These are phyloP conservation scores for Citrus trifoliata DNA, from an alignment of 345 rosid species.

Conservation along the genomic window DNA sequence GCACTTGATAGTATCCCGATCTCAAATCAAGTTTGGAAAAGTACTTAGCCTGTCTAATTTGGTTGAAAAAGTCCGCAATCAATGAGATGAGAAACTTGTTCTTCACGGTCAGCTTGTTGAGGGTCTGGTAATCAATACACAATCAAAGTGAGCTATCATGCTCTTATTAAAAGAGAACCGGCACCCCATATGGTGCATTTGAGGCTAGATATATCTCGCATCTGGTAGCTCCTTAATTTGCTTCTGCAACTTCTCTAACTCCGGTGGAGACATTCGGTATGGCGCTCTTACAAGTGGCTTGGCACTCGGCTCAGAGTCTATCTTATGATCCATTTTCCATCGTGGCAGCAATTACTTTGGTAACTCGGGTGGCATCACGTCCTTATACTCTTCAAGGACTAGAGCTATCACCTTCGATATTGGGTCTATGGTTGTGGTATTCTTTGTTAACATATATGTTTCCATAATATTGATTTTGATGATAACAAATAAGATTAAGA, in stretches of 20 bases:
- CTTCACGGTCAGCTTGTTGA: too few relatives aligned
- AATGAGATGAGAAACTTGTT: not conserved
- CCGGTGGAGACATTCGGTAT: accelerated
- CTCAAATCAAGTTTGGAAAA: not conserved
- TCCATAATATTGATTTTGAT: too few relatives aligned
- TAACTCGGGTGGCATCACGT: not conserved
- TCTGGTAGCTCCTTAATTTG: not conserved
- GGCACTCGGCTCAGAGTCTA: accelerated
- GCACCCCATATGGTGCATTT: not conserved
- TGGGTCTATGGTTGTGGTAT: too few relatives aligned
- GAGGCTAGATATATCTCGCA: not conserved
- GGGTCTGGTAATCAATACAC: not conserved
- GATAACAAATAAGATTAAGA: too few relatives aligned
- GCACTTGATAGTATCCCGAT: not conserved
- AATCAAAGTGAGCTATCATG: not conserved
- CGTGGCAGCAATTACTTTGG: accelerated
- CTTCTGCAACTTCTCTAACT: not conserved
- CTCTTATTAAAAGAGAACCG: too few relatives aligned
- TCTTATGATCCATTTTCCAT: not conserved
- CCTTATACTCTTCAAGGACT: not conserved
- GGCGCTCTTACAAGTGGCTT: not conserved
- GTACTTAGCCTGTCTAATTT: not conserved
- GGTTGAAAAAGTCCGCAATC: not conserved
- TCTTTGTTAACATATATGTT: too few relatives aligned
- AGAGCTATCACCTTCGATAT: too few relatives aligned